A percentile compares a stretch with the other conserved stretches of the same genome.
phyloP scores from a whole-genome alignment of 129 eudicot genomes.

The Deinandra increscens region DNA sequence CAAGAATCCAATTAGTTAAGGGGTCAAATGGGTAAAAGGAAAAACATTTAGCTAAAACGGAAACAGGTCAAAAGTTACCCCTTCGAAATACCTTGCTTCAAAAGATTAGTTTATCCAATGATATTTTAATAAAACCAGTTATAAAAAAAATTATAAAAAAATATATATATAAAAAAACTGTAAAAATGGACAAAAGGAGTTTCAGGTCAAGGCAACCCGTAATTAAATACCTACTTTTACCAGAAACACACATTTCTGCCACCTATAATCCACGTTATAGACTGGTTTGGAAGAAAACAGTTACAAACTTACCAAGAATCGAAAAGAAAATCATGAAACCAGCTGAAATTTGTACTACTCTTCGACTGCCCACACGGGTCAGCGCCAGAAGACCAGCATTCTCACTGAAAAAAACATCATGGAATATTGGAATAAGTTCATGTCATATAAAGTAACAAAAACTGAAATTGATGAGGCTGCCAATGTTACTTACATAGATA shows the following conservation, averaged over 20 bases:
- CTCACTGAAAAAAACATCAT: constrained; percentile 47
- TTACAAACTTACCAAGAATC: constrained; percentile 52
- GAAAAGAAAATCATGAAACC: constrained; percentile 76
- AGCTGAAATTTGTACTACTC: constrained; percentile 71
- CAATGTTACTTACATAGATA: constrained; percentile 52
- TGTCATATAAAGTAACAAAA: constrained; percentile 8
- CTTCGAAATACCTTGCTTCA: too few relatives aligned
- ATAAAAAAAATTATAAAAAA: too few relatives aligned
- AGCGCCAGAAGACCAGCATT: constrained; percentile 76
- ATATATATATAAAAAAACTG: too few relatives aligned
- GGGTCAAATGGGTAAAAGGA: neutral
- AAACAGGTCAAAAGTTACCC: neutral
- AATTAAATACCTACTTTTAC: neutral
- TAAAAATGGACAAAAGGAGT: neutral
- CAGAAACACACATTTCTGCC: neutral
- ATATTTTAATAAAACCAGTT: neutral
- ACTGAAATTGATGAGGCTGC: neutral
- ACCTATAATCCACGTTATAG: neutral
- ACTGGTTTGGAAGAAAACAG: neutral
- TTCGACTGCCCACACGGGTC: constrained; percentile 78
- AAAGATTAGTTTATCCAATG: too few relatives aligned
- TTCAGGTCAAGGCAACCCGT: neutral
- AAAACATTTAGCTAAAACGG: neutral
- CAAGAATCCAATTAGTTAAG: neutral
- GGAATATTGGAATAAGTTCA: neutral